Evolutionary conservation across 441 rosid genomes (phyloP).

Genomic region (Omphalea diandra): DNA sequence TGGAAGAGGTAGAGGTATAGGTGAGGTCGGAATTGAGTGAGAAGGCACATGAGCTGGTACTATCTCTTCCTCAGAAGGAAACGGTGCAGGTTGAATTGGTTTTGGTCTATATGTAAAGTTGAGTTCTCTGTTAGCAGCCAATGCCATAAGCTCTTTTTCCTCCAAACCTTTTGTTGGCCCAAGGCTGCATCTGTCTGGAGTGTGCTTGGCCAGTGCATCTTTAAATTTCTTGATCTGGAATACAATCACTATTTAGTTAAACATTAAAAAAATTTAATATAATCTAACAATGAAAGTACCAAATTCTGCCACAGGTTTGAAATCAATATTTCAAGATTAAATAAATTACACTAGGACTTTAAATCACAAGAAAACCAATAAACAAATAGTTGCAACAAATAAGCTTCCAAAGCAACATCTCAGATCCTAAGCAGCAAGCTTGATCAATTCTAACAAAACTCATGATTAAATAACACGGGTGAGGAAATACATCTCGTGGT

Average conservation of each 20-base stretch:
- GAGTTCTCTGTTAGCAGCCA: constrained; percentile 78
- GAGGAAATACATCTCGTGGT: no score
- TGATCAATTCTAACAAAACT: neutral
- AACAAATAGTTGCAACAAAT: neutral
- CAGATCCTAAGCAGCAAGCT: neutral
- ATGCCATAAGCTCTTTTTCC: constrained; percentile 84
- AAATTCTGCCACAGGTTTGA: no score
- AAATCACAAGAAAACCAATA: neutral
- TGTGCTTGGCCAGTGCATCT: constrained; percentile 84
- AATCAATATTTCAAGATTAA: neutral
- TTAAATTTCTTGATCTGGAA: constrained; percentile 84
- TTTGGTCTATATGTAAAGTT: constrained; percentile 62
- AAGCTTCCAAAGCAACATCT: neutral
- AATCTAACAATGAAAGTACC: no score
- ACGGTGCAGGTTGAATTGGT: constrained; percentile 29
- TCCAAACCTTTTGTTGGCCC: constrained; percentile 81
- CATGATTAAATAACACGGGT: neutral
- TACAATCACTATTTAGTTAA: neutral
- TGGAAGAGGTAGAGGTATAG: constrained; percentile 28
- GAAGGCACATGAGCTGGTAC: constrained; percentile 21
- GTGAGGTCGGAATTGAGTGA: constrained; percentile 21
- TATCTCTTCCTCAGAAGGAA: neutral
- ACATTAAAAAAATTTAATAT: neutral
- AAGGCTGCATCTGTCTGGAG: constrained; percentile 74
- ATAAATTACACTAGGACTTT: no score